Evolutionary conservation across 1,139 yeast genomes (phyloP).

Genomic region (Candida sp.): DNA sequence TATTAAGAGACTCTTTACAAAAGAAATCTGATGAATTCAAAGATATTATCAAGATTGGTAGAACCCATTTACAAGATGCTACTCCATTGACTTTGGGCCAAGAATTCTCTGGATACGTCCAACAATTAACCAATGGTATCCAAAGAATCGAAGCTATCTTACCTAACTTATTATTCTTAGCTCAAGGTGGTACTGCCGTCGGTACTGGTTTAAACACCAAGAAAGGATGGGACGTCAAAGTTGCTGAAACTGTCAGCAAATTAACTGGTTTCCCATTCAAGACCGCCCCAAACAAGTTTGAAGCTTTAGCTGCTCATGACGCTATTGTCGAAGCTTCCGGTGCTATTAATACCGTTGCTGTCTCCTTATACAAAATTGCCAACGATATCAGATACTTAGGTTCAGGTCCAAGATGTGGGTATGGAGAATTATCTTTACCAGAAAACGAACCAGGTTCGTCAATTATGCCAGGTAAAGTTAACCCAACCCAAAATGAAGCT

Average conservation of each 20-base stretch:
- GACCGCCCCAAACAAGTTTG: constrained; percentile 98
- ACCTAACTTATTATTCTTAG: constrained; percentile 75
- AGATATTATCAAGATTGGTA: constrained; percentile 93
- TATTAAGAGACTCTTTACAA: constrained; percentile 73
- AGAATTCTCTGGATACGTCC: constrained; percentile 96
- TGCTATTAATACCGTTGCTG: constrained; percentile 93
- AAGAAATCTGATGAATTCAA: constrained; percentile 78
- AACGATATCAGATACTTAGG: constrained; percentile 98
- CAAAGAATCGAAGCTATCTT: constrained; percentile 76
- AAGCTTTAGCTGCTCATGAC: constrained; percentile 98
- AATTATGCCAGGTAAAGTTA: constrained; percentile 99
- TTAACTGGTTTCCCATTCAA: constrained; percentile 85
- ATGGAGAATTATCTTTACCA: constrained; percentile 92
- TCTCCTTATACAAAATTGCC: constrained; percentile 91
- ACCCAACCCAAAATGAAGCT: constrained; percentile 99
- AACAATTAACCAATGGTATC: constrained; percentile 88
- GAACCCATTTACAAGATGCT: constrained; percentile 98
- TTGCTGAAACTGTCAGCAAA: constrained; percentile 75
- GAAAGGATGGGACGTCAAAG: constrained; percentile 81
- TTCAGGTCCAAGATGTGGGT: constrained; percentile 99
- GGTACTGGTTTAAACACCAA: constrained; percentile 97
- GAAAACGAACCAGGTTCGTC: constrained; percentile 99
- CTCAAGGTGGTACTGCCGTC: constrained; percentile 99
- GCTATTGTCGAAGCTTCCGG: constrained; percentile 98
- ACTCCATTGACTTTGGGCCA: constrained; percentile 98